Evolutionary conservation across 345 rosid genomes (phyloP).

Genomic region (Melastoma malabathricum): DNA sequence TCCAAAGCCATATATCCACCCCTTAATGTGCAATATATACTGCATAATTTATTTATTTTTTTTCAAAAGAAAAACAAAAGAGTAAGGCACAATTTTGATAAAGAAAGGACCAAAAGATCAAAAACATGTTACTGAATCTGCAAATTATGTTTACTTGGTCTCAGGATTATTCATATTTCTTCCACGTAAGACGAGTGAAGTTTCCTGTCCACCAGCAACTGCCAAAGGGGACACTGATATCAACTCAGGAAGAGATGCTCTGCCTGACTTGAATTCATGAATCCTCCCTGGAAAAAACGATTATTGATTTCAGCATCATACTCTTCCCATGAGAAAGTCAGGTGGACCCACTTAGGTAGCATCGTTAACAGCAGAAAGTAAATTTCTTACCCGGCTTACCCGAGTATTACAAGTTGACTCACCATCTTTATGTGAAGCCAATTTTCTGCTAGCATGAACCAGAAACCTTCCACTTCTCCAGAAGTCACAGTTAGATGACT

Average conservation of each 20-base stretch:
- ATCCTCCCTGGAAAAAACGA: constrained; percentile 38
- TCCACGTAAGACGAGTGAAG: constrained; percentile 56
- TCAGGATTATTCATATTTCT: constrained; percentile 53
- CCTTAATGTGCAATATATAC: constrained; percentile 49
- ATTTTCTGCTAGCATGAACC: constrained; percentile 45
- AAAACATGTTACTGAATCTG: no score
- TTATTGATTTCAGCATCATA: no score
- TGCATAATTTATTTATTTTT: constrained; percentile 19
- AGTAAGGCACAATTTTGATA: no score
- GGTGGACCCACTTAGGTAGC: background rate
- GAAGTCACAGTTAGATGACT: constrained; percentile 39
- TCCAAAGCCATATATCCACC: constrained; percentile 57
- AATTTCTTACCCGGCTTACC: background rate
- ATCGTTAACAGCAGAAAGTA: background rate
- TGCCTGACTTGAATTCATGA: constrained; percentile 63
- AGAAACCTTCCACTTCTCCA: constrained; percentile 72
- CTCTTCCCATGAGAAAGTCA: no score
- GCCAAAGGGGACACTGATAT: constrained; percentile 73
- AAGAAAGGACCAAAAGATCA: no score
- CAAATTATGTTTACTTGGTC: constrained; percentile 41
- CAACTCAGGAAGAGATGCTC: constrained; percentile 61
- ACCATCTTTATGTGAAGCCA: constrained; percentile 73
- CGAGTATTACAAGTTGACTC: constrained; percentile 7
- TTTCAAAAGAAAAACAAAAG: no score
- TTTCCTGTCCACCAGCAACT: constrained; percentile 56